Conservation (phyloP, 768 basidiomycete species). For the Hydnomerulius pinastri region DNA sequence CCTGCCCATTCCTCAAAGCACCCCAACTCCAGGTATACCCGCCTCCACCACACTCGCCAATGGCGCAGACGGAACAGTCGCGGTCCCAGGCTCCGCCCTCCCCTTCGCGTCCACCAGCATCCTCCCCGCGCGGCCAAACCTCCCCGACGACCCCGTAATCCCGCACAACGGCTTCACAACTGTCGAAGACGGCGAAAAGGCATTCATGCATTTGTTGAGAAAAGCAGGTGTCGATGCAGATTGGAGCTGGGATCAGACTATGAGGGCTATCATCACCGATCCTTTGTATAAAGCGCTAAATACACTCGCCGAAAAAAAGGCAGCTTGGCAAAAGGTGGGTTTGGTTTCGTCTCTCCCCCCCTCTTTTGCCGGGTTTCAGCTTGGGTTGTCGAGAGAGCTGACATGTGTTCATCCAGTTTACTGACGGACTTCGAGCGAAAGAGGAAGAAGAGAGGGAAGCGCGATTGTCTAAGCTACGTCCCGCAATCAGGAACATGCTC, state of each 20-base stretch:
- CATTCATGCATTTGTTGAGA: slow-evolving; percentile 86
- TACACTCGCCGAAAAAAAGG: slow-evolving; percentile 92
- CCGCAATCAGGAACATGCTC: slow-evolving; percentile 83
- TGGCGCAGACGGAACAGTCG: slow-evolving; percentile 43
- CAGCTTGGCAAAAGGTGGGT: slow-evolving; percentile 88
- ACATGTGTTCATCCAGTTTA: slow-evolving; percentile 50
- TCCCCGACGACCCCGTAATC: slow-evolving; percentile 86
- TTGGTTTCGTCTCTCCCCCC: background rate
- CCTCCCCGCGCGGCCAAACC: slow-evolving; percentile 72
- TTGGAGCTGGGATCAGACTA: slow-evolving; percentile 98
- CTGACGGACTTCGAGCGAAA: slow-evolving; percentile 70
- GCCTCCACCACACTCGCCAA: slow-evolving; percentile 46
- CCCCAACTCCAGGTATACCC: slow-evolving; percentile 49
- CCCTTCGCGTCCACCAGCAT: slow-evolving; percentile 63
- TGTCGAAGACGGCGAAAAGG: slow-evolving; percentile 88
- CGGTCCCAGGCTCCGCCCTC: slow-evolving; percentile 55
- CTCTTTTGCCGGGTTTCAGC: too few species aligned
- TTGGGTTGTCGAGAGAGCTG: too few species aligned
- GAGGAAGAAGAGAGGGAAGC: slow-evolving; percentile 87
- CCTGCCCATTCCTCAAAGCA: slow-evolving; percentile 45
- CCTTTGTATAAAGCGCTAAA: slow-evolving; percentile 94
- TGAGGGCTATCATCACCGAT: slow-evolving; percentile 98
- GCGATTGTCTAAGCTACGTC: slow-evolving; percentile 81
- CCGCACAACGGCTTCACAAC: slow-evolving; percentile 89
- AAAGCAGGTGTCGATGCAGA: slow-evolving; percentile 88